Base-by-base conservation (phyloP, 768 basidiomycete genomes). In the Cubamyces lactineus region DNA sequence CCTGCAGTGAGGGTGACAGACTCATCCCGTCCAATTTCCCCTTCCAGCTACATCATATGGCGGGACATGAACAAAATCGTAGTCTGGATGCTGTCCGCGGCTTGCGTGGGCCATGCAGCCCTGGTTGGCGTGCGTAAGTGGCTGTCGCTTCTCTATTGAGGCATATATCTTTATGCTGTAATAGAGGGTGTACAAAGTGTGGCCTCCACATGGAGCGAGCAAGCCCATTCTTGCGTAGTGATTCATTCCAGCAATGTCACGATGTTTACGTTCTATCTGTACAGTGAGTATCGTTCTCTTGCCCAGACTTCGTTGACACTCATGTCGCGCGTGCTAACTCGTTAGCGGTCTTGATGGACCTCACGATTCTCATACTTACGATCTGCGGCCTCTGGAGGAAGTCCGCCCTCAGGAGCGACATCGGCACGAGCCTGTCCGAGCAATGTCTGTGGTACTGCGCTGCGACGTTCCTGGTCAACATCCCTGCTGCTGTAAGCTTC, bases 191-290 rank as follows among this genome's bases (percentile, higher is more conserved):
- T 34, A 3, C 23, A 50, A n/a, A 63, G 62, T 19, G 57, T 63
- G 3, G 9, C 57, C 9, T 53, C 57, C 19, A 16, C 9, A 8
- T 59, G 55, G 52, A 24, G 47, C 19, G 8, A 23, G 1, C 17
- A 48, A 16, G 4, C 43, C 15, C 24, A 30, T 1, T 38, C 57
- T 4, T 63, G 57, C 23, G 21, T 39, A 2, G 53, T 63, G 12
- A 28, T 54, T 4, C 50, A 28, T 9, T 54, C 62, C 11, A 63
- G 57, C 40, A 48, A 58, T 21, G 12, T 59, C 19, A 54, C 57
- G 6, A 58, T 63, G 62, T 58, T 63, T 38, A 26, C 53, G 24
- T 63, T 63, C 57, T 63, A 63, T 28, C n/a, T 58, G 8, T 63
- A 63, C 52, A 63, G 62, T 59, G 16, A 4, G 62, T 13, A 23